Percentiles rank a stretch among this genome's conserved stretches.
phyloP scores from a whole-genome alignment of 495 filamentous ascomycete species.

The Polyplosphaeria fusca region DNA sequence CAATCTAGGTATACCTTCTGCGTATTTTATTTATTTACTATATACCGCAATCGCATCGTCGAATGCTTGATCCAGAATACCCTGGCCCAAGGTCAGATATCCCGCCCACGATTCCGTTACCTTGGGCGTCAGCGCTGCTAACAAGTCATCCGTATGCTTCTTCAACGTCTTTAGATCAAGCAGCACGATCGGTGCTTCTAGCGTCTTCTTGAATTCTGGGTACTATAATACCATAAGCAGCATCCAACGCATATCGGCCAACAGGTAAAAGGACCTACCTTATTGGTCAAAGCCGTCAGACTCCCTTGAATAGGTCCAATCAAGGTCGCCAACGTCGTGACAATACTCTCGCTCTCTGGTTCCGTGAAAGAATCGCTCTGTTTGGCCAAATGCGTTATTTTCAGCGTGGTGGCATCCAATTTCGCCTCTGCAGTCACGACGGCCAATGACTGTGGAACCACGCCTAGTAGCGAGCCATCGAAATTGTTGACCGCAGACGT shows the following conservation, averaged over 20 bases:
- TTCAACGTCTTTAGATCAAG: slow-evolving; percentile 8
- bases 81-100: background rate
- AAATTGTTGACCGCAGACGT: slow-evolving; percentile 15
- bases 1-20: too few species aligned
- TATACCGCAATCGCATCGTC: slow-evolving; percentile 12
- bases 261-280: slow-evolving; percentile 7
- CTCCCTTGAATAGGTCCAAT: background rate
- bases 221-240: background rate
- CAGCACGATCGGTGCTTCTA: slow-evolving; percentile 8
- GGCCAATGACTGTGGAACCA: slow-evolving; percentile 10
- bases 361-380: background rate
- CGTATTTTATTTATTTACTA: background rate
- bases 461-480: slow-evolving; percentile 9
- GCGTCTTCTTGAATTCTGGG: slow-evolving; percentile 7
- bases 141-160: slow-evolving; percentile 2
- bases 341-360: background rate
- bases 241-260: too few species aligned
- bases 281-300: slow-evolving; percentile 1
- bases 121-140: background rate
- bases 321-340: background rate
- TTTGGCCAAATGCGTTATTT: background rate
- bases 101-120: background rate
- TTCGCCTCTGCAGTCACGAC: slow-evolving; percentile 11
- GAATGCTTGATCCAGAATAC: slow-evolving; percentile 10
- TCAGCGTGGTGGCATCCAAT: slow-evolving; percentile 5